Evolutionary conservation across 257 asterid genomes (phyloP), one percentile per base, ranked within the genome.

Genomic region (Ehretia macrophylla): DNA sequence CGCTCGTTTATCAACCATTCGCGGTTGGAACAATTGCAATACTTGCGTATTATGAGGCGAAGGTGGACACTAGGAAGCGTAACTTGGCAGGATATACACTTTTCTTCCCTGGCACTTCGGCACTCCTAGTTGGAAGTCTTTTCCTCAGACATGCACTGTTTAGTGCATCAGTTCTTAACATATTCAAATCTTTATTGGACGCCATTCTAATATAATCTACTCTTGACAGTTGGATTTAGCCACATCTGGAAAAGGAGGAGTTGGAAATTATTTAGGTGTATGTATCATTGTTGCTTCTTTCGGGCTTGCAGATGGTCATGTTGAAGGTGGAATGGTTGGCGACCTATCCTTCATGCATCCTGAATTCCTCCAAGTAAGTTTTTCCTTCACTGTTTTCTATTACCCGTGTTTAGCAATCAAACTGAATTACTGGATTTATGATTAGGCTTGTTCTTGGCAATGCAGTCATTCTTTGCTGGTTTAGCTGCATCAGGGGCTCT

Each of bases 401-500:
- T 1, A n/a, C n/a, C 6, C 35, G 4, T 27, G 3, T 6, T 27
- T 27, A 27, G 35, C 35, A 27, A 27, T 27, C 6, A 27, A n/a
- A n/a, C n/a, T n/a, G n/a, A 6, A 27, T 42, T 42, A 42, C 47
- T 42, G 47, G 14, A 42, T 42, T 3, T 42, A 42, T 42, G 47
- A 42, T 42, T 42, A 10, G 2, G 14, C 16, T 42, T 45, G 4
- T 14, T 22, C 44, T 0, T 60, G 21, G 42, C 35, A 21, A 58
- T 67, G 59, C 77, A 91, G 98, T 88, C 98, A 8, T 83, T 78
- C 73, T 79, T 88, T 8, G 81, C 74, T 60, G 98, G 98, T 32
- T 64, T 88, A 72, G 98, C 94, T 60, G 98, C 96, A 38, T 83
- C 97, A 9, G 99, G 99, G 20, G 83, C 86, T 55, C 85, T 92